Evolutionary conservation across 108 stramenopile species (phyloP), one percentile per base, ranked within the genome.

Genomic region (Cyclotella baltica): DNA sequence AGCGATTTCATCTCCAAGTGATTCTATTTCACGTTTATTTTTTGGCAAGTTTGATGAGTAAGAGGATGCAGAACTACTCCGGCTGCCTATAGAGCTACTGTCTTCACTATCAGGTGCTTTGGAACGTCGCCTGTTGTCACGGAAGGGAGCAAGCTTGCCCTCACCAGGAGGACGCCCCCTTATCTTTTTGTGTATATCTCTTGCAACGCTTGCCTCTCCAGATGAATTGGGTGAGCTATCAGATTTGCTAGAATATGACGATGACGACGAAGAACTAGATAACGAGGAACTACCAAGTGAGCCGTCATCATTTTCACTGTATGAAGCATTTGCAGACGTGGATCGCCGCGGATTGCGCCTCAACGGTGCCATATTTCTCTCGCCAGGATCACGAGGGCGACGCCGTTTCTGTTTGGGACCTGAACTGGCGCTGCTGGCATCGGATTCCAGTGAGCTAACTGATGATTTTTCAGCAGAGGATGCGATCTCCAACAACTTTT

Each of bases 401-500:
- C 20, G 6, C 0, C 59, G 20, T 31, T 33, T 61, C 31, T 33
- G 31, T 16, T 61, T 61, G 3, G 30, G 13, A 30, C 20, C 55
- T 1, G 55, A 23, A 25, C 55, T 55, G 16, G 59, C 31, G 2
- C 9, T 13, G 27, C 50, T 38, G 15, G 34, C 55, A 50, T 9
- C 20, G 33, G 11, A 23, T 28, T 33, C 31, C 18, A 4, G 55
- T 13, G 4, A 22, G 16, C 1, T 43, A 18, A 25, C 55, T 13
- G 8, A 0, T 19, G 37, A 35, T 33, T 34, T 48, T 9, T 57
- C 52, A 65, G 63, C n/a, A 48, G 40, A 27, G 11, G 76, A 46
- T 27, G 76, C 16, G 20, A 78, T 61, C 29, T 70, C 77, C 2
- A 25, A 37, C 11, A 65, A 13, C 19, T 23, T 63, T 47, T 78